A percentile compares a stretch with the other conserved stretches of the same genome.
Evolutionary conservation across 1,139 yeast genomes (phyloP).

Genomic region (Blastobotrys proliferans): DNA sequence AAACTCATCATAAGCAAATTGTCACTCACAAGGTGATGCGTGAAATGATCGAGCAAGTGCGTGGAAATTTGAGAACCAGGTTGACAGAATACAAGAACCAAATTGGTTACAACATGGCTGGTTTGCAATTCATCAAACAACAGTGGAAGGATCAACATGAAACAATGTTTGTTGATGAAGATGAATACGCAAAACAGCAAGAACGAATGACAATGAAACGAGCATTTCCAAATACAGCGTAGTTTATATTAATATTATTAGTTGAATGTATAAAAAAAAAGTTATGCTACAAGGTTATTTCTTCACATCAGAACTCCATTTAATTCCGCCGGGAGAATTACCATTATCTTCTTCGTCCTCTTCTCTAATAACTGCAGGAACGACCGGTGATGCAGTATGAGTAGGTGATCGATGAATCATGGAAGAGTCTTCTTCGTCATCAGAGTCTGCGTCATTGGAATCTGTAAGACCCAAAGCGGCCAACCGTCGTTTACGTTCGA

Average conservation of each 20-base stretch:
- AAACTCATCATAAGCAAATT: slow-evolving; percentile 69
- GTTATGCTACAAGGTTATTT: too few species aligned
- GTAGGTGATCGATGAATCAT: not conserved
- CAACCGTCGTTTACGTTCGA: slow-evolving; percentile 70
- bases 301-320: slow-evolving; percentile 23
- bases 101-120: slow-evolving; percentile 86
- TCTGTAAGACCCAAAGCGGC: slow-evolving; percentile 73
- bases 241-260: slow-evolving; percentile 18
- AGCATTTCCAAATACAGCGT: slow-evolving; percentile 49
- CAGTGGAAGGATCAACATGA: slow-evolving; percentile 80
- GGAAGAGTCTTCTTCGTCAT: slow-evolving; percentile 27
- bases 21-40: slow-evolving; percentile 39
- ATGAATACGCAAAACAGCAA: slow-evolving; percentile 51
- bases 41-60: slow-evolving; percentile 35
- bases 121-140: slow-evolving; percentile 63
- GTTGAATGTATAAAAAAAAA: too few species aligned
- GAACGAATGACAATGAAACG: slow-evolving; percentile 65
- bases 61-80: slow-evolving; percentile 37
- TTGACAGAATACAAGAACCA: slow-evolving; percentile 51
- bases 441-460: slow-evolving; percentile 32
- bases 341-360: slow-evolving; percentile 26
- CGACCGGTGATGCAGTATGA: not conserved
- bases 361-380: slow-evolving; percentile 12
- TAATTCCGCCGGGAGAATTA: slow-evolving; percentile 14
- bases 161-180: slow-evolving; percentile 68